A percentile compares a stretch with the other conserved stretches of the same genome.
phyloP scores from a whole-genome alignment of 1,284 basidiomycete species.

The Ceratobasidium papillatum region DNA sequence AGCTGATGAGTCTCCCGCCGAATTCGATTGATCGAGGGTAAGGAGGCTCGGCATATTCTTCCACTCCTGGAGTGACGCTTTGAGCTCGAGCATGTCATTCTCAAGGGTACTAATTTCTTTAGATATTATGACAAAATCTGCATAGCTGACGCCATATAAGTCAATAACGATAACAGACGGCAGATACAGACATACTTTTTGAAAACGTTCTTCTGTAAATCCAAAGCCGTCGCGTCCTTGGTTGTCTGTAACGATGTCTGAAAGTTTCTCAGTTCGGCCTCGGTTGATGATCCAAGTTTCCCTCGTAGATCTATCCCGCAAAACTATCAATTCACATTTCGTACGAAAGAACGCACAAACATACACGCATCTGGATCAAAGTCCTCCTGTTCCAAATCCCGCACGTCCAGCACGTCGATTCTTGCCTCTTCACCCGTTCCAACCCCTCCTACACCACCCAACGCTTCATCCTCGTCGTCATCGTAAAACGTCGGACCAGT shows the following conservation, averaged over 20 bases:
- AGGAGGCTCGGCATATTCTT: conserved; percentile 92
- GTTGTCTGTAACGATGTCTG: conserved; percentile 73
- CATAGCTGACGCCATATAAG: conserved; percentile 68
- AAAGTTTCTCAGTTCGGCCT: conserved; percentile 75
- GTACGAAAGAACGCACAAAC: conserved; percentile 49
- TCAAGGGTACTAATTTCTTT: conserved; percentile 97
- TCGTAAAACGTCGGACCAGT: conserved; percentile 13
- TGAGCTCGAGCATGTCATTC: conserved; percentile 98
- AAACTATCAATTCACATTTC: conserved; percentile 14
- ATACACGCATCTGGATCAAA: conserved; percentile 85
- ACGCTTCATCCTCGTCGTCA: conserved; percentile 22
- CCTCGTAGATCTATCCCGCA: conserved; percentile 67
- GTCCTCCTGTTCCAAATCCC: conserved; percentile 72
- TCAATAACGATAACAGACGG: conserved; percentile 1
- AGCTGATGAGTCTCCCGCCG: conserved; percentile 38
- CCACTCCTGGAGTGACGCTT: conserved; percentile 93
- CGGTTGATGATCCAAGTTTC: conserved; percentile 82
- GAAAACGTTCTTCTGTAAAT: conserved; percentile 85
- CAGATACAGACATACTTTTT: conserved; percentile 73
- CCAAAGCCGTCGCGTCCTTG: conserved; percentile 71
- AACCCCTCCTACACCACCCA: conserved; percentile 43
- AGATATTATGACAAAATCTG: conserved; percentile 94
- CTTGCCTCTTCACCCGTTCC: conserved; percentile 55
- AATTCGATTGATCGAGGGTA: conserved; percentile 79
- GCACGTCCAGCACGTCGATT: conserved; percentile 60